A percentile compares a stretch with the other conserved stretches of the same genome.
Evolutionary conservation across 1,139 yeast species (phyloP).

Genomic region (Starmera stellimalicola): DNA sequence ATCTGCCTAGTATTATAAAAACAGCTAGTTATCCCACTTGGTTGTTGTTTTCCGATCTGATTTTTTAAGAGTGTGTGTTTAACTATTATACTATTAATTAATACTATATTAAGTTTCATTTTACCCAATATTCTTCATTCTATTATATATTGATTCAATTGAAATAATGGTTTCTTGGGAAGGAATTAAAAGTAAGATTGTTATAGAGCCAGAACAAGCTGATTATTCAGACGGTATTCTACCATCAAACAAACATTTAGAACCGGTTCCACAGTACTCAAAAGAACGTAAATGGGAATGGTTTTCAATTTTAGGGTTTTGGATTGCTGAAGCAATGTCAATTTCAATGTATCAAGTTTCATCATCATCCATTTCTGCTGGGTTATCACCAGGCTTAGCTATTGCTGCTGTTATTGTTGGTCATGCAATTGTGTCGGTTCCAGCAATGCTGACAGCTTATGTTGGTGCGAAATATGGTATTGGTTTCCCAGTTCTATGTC

Average conservation of each 20-base stretch:
- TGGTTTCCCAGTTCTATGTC: constrained; percentile 24
- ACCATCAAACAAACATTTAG: constrained; percentile 13
- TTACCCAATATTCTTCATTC: too few relatives aligned
- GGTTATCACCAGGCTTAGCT: constrained; percentile 25
- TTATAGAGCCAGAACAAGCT: constrained; percentile 11
- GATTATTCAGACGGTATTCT: constrained; percentile 15
- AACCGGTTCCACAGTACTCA: constrained; percentile 16
- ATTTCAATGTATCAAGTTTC: constrained; percentile 20
- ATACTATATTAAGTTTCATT: too few relatives aligned
- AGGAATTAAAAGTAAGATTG: constrained; percentile 5
- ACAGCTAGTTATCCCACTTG: too few relatives aligned
- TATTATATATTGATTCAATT: too few relatives aligned
- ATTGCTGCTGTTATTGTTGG: constrained; percentile 22
- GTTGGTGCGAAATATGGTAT: constrained; percentile 25
- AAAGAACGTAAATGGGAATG: constrained; percentile 17
- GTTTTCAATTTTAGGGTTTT: constrained; percentile 16
- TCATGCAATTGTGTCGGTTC: constrained; percentile 23
- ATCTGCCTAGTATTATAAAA: too few relatives aligned
- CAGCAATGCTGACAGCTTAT: constrained; percentile 23
- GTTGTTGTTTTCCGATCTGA: too few relatives aligned
- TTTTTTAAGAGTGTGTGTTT: too few relatives aligned
- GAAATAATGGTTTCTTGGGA: background rate
- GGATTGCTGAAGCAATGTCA: constrained; percentile 18
- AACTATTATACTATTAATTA: too few relatives aligned
- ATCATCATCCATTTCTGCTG: constrained; percentile 18